phyloP scores from a whole-genome alignment of 805 yeast species.

The Monosporozyma siamensis region DNA sequence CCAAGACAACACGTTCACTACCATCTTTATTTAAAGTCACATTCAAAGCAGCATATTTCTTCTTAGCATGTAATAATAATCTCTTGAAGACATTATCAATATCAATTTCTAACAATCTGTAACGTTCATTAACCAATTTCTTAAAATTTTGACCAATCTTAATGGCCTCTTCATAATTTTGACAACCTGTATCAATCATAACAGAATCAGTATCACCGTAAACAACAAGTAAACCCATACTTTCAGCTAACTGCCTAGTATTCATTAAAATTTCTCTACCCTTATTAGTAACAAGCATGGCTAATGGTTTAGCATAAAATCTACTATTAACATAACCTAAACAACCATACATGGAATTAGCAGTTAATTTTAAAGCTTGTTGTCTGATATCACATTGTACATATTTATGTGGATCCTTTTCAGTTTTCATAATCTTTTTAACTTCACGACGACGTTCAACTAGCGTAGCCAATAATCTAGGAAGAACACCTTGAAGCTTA shows the following conservation, averaged over 20 bases:
- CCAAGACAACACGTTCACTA: conserved; percentile 50
- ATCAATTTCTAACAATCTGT: conserved; percentile 81
- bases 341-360: conserved; percentile 99
- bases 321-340: conserved; percentile 86
- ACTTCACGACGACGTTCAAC: conserved; percentile 92
- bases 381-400: conserved; percentile 92
- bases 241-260: conserved; percentile 87
- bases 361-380: conserved; percentile 91
- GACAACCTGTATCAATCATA: conserved; percentile 88
- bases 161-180: conserved; percentile 60
- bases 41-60: conserved; percentile 92
- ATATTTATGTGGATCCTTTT: conserved; percentile 52
- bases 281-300: conserved; percentile 88
- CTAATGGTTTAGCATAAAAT: conserved; percentile 91
- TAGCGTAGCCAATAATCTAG: conserved; percentile 69
- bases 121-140: conserved; percentile 76
- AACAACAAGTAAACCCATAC: conserved; percentile 71
- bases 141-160: conserved; percentile 82
- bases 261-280: conserved; percentile 94
- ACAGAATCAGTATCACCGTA: conserved; percentile 99
- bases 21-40: conserved; percentile 44
- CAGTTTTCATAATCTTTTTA: conserved; percentile 71
- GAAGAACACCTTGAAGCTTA: conserved; percentile 69
- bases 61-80: conserved; percentile 82
- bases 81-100: conserved; percentile 88